phyloP scores from a whole-genome alignment of 2,329 filamentous ascomycete species.

The Pseudogymnoascus sp. region DNA sequence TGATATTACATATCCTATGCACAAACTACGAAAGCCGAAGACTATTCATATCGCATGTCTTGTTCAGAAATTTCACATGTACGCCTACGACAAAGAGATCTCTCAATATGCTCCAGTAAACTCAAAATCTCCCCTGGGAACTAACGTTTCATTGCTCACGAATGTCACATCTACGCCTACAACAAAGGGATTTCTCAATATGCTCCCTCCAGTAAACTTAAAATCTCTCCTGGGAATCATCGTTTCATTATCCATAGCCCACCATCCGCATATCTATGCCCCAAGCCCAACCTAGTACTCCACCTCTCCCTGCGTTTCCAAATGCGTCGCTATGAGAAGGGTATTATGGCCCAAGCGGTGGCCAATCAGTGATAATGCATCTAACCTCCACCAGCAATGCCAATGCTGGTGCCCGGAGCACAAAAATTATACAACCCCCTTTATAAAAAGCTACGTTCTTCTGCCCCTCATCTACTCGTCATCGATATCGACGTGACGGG shows the following conservation, averaged over 20 bases:
- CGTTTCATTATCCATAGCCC: background rate
- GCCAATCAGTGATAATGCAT: conserved; percentile 7
- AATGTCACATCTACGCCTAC: background rate
- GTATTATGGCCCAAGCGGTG: conserved; percentile 7
- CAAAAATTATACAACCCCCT: conserved; percentile 18
- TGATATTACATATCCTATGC: background rate
- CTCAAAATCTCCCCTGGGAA: background rate
- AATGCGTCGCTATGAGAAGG: conserved; percentile 4
- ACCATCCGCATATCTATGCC: background rate
- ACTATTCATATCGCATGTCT: too few relatives aligned
- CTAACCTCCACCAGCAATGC: background rate
- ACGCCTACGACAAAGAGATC: background rate
- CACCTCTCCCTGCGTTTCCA: background rate
- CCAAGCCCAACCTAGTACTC: conserved; percentile 4
- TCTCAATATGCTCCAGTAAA: background rate
- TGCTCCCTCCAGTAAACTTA: background rate
- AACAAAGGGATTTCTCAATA: background rate
- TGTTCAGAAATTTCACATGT: too few relatives aligned
- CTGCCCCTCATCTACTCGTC: conserved; percentile 41
- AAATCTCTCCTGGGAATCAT: background rate
- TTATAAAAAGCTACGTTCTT: background rate
- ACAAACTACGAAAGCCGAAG: background rate
- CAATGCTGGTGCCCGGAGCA: background rate
- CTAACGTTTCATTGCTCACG: background rate
- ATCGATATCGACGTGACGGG: conserved; percentile 54